Base-by-base conservation (phyloP, 495 filamentous ascomycete species). In the Tuber calosporum region DNA sequence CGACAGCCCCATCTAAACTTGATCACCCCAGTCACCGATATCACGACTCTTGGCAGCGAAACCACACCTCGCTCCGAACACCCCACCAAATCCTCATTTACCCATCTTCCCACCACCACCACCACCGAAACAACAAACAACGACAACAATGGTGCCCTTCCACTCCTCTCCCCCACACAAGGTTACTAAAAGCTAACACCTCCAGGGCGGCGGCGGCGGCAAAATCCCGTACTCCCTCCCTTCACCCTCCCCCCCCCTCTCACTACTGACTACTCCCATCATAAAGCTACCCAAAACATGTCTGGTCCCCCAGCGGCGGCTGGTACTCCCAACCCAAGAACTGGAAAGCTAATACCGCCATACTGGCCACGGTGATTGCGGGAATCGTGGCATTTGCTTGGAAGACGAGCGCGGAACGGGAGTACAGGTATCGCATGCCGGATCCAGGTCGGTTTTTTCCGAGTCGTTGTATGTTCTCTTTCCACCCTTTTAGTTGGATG, bases 281-380 rank as follows among this genome's bases (percentile, higher is more conserved):
- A 7, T 20, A 30, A 80, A 98, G 94, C 82, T 97, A 97, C 84
- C 95, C 95, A 82, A 97, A 97, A 86, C 93, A 99, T 86, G 92
- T 99, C 86, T 99, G 95, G 95, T 98, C 95, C 81, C 95, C 95
- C 74, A 87, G 95, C 73, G 95, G 95, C 86, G 95, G 95, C 81
- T 99, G 96, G 95, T 99, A 99, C 84, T 84, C 90, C 41, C 94
- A 93, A 82, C 95, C 95, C 15, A 85, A 85, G 76, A 99, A 99
- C 87, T 99, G 96, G 96, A 96, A 90, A 83, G 82, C 85, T 53
- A 99, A 99, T 85, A 99, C 95, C 13, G 92, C 92, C n/a, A 85
- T 97, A 72, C 89, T 93, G 85, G 86, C 87, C 69, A 85, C 85
- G 2, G 88, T 90, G 69, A 87, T 97, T 67, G 77, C 93, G 78